Evolutionary conservation across 768 basidiomycete genomes (phyloP), one percentile per base, ranked within the genome.

Genomic region (Tricholoma bakamatsutake): DNA sequence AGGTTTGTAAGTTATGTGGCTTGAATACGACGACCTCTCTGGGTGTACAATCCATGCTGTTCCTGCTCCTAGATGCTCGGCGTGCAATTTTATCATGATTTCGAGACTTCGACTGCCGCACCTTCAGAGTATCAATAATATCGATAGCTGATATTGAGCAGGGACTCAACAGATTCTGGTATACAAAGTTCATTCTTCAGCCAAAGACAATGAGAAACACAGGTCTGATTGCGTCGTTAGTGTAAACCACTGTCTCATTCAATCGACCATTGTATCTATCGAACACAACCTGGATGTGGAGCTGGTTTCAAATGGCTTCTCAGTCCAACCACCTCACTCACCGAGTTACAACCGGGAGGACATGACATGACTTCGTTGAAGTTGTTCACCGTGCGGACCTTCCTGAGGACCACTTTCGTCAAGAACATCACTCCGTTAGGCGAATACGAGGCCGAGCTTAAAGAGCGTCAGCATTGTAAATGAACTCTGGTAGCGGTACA

Each of bases 221-320:
- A 21, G 70, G 70, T 24, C 70, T 65, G 56, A 71, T 69, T 5
- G 69, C 68, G 55, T 67, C 69, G 49, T 69, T 64, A 8, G 57
- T 57, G 50, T 71, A 71, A 9, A 71, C 66, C 24, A 71, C 64
- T 1, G 68, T 67, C 54, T 71, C 68, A 40, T 71, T 71, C 56
- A 66, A 54, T 5, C 56, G 18, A 8, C 45, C 52, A 39, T 57
- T 57, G 18, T 17, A 30, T 28, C 56, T 43, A 18, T 57, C 43
- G 15, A 46, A 57, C 24, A 57, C 39, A 21, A 57, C 56, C 56
- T 57, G 28, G 21, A 15, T n/a, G 15, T 48, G 5, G 24, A 28
- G n/a, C n/a, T n/a, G n/a, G n/a, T 54, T 40, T 13, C 12, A 28
- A 40, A 1, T 43, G 31, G 47, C n/a, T 28, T 31, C 18, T 30